Conservation (phyloP, 495 filamentous ascomycete genomes). For the Podospora fimiseda region DNA sequence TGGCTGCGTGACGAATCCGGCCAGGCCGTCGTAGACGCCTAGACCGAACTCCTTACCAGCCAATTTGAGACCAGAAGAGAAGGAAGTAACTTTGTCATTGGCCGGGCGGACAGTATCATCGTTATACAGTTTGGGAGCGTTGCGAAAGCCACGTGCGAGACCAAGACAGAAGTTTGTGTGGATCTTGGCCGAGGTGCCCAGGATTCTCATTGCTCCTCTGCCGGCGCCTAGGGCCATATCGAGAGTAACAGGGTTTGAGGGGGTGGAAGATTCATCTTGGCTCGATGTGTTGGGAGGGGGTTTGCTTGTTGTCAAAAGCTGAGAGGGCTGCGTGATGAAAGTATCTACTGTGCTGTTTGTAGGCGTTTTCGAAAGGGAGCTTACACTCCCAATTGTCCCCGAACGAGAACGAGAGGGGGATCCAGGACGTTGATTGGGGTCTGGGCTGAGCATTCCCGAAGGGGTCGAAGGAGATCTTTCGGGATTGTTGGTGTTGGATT, state of each 20-base stretch:
- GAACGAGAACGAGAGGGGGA: too few relatives aligned
- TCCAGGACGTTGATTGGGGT: too few relatives aligned
- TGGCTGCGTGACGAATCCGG: slow-evolving; percentile 67
- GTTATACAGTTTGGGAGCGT: slow-evolving; percentile 71
- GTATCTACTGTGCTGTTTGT: too few relatives aligned
- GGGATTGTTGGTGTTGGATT: slow-evolving; percentile 13
- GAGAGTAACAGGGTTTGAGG: slow-evolving; percentile 28
- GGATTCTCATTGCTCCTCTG: slow-evolving; percentile 60
- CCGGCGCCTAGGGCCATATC: slow-evolving; percentile 55
- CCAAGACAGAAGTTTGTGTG: slow-evolving; percentile 77
- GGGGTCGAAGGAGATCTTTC: not conserved
- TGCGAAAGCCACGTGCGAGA: slow-evolving; percentile 78
- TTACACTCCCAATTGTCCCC: too few relatives aligned
- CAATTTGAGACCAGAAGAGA: slow-evolving; percentile 59
- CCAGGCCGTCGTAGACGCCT: slow-evolving; percentile 64
- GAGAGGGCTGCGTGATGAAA: too few relatives aligned
- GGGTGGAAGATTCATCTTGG: slow-evolving; percentile 1
- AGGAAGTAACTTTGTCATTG: slow-evolving; percentile 59
- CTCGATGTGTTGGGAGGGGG: not conserved
- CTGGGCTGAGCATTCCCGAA: too few relatives aligned
- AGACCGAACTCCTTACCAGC: slow-evolving; percentile 62
- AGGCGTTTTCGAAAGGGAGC: too few relatives aligned
- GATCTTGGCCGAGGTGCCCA: slow-evolving; percentile 62
- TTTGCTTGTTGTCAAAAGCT: too few relatives aligned
- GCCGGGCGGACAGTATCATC: slow-evolving; percentile 63